phyloP scores from a whole-genome alignment of 495 filamentous ascomycete genomes.

The Rostrohypoxylon terebratum region DNA sequence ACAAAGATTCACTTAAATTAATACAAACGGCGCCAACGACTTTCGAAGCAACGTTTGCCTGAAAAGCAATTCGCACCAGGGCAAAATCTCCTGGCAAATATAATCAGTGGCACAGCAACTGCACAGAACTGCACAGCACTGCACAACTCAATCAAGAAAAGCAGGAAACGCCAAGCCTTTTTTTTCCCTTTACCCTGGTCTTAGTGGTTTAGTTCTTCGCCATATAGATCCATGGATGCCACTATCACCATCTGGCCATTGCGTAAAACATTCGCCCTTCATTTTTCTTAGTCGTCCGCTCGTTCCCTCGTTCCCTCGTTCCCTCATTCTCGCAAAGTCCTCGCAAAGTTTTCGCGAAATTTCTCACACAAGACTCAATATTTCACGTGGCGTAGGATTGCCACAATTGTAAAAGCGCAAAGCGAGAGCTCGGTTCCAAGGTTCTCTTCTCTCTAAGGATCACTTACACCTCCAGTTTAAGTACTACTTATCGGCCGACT shows the following conservation, averaged over 20 bases:
- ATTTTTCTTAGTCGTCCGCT: conserved; percentile 8
- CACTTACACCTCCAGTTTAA: conserved; percentile 18
- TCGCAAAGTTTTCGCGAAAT: too few species aligned
- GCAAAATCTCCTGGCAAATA: not conserved
- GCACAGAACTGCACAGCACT: not conserved
- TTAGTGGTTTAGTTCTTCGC: not conserved
- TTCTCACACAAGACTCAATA: not conserved
- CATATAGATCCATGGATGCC: conserved; percentile 8
- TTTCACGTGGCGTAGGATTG: conserved; percentile 22
- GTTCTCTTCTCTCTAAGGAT: conserved; percentile 2
- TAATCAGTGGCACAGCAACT: not conserved
- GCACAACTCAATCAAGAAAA: not conserved
- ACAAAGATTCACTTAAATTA: conserved; percentile 7
- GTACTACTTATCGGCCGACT: conserved; percentile 12
- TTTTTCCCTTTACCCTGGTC: not conserved
- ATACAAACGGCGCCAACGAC: conserved; percentile 1
- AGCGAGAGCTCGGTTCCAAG: not conserved
- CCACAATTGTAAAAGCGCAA: conserved; percentile 17
- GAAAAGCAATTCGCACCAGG: conserved; percentile 16
- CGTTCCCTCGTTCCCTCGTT: not conserved
- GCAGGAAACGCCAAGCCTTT: conserved; percentile 12
- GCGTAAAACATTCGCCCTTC: conserved; percentile 27
- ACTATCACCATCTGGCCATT: conserved; percentile 13
- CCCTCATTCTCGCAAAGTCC: not conserved
- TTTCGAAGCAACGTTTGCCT: conserved; percentile 13